Evolutionary conservation across 805 yeast species (phyloP), one percentile per base, ranked within the genome.

Genomic region (Lachancea meyersii): DNA sequence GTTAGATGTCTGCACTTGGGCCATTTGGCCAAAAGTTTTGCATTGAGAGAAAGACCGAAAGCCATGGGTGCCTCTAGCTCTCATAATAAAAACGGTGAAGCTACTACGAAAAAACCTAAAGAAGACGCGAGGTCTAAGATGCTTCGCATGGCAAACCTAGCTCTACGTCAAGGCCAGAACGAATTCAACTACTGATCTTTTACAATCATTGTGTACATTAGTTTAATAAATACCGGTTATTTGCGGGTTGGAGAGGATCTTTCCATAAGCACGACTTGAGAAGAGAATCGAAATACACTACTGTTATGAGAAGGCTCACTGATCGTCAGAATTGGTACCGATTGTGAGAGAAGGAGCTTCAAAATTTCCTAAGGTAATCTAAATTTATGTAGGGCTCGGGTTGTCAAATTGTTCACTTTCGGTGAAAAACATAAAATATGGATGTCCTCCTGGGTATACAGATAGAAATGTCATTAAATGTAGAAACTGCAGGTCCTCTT

Each of bases 1-100:
- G 81, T 93, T 24, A 84, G 84, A 53, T 65, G 73, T 26, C 68
- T 94, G 46, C 99, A 93, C 71, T 69, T 94, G 51, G 99, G 99
- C 22, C 99, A 93, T 69, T 69, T 94, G 55, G 97, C 97, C 17
- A 93, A 93, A 61, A 76, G 93, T 49, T 94, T 94, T 63, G 99
- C 91, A 2, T 69, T 93, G 41, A 79, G 99, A 64, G 98, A 93
- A 55, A 82, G 95, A 6, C 99, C 99, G 22, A 87, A 84, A 68
- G 77, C 76, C 52, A 70, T 84, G 57, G 51, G 39, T 44, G 41
- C 45, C 35, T 58, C 63, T 14, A 63, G 63, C 31, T 61, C 67
- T 16, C 62, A 63, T 18, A 57, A 62, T n/a, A 57, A 58, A 10
- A 52, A 50, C 23, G 63, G 57, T n/a, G 61, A 55, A 27, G 35